These are phyloP conservation scores for Lasiosphaeriaceae sp. DNA, from an alignment of 495 filamentous ascomycete genomes.

Conservation along the genomic window DNA sequence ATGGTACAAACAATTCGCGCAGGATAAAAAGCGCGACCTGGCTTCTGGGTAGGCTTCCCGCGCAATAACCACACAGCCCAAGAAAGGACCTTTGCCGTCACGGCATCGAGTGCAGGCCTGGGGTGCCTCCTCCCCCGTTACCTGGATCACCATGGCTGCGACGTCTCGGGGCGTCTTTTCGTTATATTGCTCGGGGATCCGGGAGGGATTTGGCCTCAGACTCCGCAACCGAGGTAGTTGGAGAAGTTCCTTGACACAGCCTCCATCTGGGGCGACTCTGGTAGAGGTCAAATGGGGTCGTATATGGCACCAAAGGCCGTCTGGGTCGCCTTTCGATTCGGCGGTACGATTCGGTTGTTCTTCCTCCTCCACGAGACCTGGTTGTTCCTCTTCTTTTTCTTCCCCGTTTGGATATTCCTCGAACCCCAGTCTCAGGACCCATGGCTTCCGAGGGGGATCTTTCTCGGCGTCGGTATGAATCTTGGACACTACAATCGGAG, in stretches of 20 bases:
- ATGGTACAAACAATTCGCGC: slow-evolving; percentile 20
- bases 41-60: background rate
- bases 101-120: slow-evolving; percentile 15
- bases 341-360: background rate
- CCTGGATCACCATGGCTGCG: slow-evolving; percentile 26
- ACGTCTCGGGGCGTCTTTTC: slow-evolving; percentile 20
- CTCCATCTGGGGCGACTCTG: background rate
- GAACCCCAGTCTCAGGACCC: too few relatives aligned
- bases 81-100: slow-evolving; percentile 10
- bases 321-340: background rate
- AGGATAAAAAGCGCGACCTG: slow-evolving; percentile 12
- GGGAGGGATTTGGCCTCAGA: slow-evolving; percentile 12
- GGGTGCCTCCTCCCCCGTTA: slow-evolving; percentile 14
- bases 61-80: slow-evolving; percentile 11
- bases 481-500: slow-evolving; percentile 15
- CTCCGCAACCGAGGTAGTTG: slow-evolving; percentile 15
- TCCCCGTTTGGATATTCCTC: too few relatives aligned
- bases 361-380: too few relatives aligned
- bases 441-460: too few relatives aligned
- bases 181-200: background rate
- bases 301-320: slow-evolving; percentile 8
- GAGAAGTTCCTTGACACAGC: slow-evolving; percentile 10
- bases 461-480: background rate
- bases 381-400: too few relatives aligned
- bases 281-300: slow-evolving; percentile 3